Evolutionary conservation across 2,329 filamentous ascomycete species (phyloP), one percentile per base, ranked within the genome.

Genomic region (Fusarium newnesense): DNA sequence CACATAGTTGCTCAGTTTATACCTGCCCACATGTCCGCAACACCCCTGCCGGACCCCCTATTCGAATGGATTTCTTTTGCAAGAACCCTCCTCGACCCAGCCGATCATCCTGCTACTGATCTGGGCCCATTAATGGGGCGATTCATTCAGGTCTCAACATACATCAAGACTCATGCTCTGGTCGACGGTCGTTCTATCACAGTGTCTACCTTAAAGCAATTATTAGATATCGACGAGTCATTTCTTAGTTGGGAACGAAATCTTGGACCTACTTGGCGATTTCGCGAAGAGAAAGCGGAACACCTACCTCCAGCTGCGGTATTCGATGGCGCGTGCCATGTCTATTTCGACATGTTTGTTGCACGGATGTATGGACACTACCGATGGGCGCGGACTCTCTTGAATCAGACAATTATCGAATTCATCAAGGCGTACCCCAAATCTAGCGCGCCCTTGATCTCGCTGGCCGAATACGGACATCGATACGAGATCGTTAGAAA

Each of bases 341-440:
- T 84, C 28, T 91, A 91, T 73, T 78, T 79, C 21, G 85, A 87
- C 69, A 84, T 89, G 61, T 89, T 86, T 83, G 80, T 85, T 24
- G 87, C 86, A 13, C 84, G 87, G 30, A 83, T 88, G 44, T 91
- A 87, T 87, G 89, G 88, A 67, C 86, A 91, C 72, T 90, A 87
- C 73, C 87, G 90, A 30, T 90, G 88, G 84, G 84, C 85, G 11
- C 86, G 88, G n/a, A 86, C 90, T 30, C 79, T 90, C 15, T 76
- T 85, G 21, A 86, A 84, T 75, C 84, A 89, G 68, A 82, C 84
- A 46, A 84, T 91, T 18, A 78, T 88, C 15, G 81, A 83, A 16
- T 76, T 84, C 37, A 78, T 79, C 9, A 78, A 79, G 43, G 76
- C 75, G 2, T 84, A 82, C 60, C 86, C 86, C 0, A 56, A 75